phyloP scores from a whole-genome alignment of 2,329 filamentous ascomycete species.

The Neocucurbitaria cava region DNA sequence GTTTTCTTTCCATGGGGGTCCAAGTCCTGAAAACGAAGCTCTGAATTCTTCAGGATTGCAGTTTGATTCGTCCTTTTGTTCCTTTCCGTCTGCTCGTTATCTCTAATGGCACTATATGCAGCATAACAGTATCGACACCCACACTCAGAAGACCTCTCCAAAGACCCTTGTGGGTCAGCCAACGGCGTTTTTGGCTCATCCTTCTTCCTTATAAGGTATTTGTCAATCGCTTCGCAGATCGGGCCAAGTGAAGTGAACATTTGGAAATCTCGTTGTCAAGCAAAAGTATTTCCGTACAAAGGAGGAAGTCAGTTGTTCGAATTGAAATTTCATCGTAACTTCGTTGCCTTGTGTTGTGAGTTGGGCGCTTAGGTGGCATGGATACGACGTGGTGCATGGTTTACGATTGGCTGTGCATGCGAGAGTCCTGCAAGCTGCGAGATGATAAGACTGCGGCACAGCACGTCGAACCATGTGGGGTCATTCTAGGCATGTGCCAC shows the following conservation, averaged over 20 bases:
- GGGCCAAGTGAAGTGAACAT: background rate
- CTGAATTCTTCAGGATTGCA: background rate
- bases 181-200: background rate
- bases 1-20: background rate
- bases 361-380: background rate
- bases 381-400: background rate
- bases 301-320: no score
- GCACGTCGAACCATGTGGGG: background rate
- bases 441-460: conserved; percentile 3
- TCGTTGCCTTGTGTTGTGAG: background rate
- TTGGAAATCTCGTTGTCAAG: no score
- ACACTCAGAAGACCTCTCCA: background rate
- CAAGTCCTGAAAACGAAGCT: background rate
- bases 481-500: no score
- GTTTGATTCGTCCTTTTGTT: background rate
- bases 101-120: background rate
- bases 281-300: no score
- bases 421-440: background rate
- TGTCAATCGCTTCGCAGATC: background rate
- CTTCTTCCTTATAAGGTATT: background rate
- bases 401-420: conserved; percentile 7
- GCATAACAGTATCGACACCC: background rate
- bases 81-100: background rate
- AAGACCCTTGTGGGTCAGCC: background rate
- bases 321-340: background rate